These are phyloP conservation scores for Diaporthe sp. DNA, from an alignment of 2,329 filamentous ascomycete species.

Conservation along the genomic window DNA sequence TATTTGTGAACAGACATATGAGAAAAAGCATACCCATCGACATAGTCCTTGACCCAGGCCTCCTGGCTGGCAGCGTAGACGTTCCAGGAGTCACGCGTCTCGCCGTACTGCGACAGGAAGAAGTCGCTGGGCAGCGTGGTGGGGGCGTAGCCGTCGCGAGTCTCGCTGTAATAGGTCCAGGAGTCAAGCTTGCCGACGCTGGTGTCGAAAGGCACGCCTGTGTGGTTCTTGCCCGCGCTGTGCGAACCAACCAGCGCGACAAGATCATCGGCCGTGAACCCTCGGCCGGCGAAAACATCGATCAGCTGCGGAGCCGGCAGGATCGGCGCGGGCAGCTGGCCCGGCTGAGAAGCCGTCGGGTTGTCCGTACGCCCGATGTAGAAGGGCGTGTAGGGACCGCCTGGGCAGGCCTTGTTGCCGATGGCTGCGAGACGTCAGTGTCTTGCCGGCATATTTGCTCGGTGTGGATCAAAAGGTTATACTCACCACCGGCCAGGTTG, in stretches of 20 bases:
- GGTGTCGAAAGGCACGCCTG: conserved; percentile 39
- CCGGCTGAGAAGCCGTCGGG: conserved; percentile 35
- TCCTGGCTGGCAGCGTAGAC: conserved; percentile 38
- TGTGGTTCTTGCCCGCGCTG: conserved; percentile 40
- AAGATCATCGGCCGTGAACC: conserved; percentile 41
- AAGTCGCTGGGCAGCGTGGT: conserved; percentile 41
- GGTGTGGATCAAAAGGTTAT: no score
- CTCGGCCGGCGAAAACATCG: conserved; percentile 38
- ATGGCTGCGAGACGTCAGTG: conserved; percentile 37
- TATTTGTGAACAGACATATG: neutral
- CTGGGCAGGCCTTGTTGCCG: conserved; percentile 39
- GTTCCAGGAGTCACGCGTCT: conserved; percentile 40
- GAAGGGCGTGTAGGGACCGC: conserved; percentile 40
- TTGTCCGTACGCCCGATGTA: conserved; percentile 42
- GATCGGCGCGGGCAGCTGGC: conserved; percentile 38
- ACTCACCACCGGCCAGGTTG: conserved; percentile 34
- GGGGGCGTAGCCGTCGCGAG: conserved; percentile 38
- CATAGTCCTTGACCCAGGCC: conserved; percentile 41
- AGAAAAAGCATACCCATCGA: conserved; percentile 41
- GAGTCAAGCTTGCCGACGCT: conserved; percentile 40
- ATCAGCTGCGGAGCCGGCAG: conserved; percentile 36
- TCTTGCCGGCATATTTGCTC: neutral
- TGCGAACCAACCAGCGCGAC: conserved; percentile 43
- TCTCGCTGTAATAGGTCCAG: conserved; percentile 41
- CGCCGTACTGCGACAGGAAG: conserved; percentile 39